phyloP scores from a whole-genome alignment of 1,139 yeast species.

The Magnusiomyces clavatus region DNA sequence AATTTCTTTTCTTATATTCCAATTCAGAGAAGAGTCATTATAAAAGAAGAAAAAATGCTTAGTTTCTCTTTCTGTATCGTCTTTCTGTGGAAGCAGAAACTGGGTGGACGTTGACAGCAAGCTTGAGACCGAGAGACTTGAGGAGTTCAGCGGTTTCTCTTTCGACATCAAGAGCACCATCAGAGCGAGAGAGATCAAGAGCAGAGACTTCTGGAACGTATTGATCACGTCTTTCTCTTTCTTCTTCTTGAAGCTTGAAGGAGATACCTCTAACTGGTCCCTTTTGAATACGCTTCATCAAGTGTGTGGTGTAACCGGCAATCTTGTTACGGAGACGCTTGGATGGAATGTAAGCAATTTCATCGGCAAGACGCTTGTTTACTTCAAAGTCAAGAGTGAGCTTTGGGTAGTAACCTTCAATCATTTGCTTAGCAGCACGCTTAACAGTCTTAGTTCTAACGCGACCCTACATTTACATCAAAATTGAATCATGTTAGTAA shows the following conservation, averaged over 20 bases:
- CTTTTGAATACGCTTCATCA: conserved; percentile 99
- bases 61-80: conserved; percentile 93
- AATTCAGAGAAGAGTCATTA: no score
- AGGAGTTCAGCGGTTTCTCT: conserved; percentile 96
- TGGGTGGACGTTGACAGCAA: conserved; percentile 85
- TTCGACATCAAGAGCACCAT: conserved; percentile 96
- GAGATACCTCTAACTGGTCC: conserved; percentile 99
- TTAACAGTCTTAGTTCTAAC: conserved; percentile 91
- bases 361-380: conserved; percentile 99
- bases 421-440: conserved; percentile 99
- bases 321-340: conserved; percentile 99
- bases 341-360: conserved; percentile 98
- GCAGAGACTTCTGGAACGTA: conserved; percentile 99
- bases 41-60: conserved; percentile 21
- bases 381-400: conserved; percentile 99
- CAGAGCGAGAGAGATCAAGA: conserved; percentile 94
- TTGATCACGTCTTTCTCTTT: conserved; percentile 99
- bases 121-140: conserved; percentile 92
- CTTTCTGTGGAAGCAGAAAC: conserved; percentile 88
- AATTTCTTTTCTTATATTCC: neutral
- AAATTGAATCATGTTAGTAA: no score
- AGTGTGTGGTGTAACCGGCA: conserved; percentile 99
- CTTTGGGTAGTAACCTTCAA: conserved; percentile 99
- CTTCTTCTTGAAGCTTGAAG: conserved; percentile 99
- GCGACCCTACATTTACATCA: conserved; percentile 23